Conservation (phyloP, 495 filamentous ascomycete genomes). For the Penicillium diatomitis region DNA sequence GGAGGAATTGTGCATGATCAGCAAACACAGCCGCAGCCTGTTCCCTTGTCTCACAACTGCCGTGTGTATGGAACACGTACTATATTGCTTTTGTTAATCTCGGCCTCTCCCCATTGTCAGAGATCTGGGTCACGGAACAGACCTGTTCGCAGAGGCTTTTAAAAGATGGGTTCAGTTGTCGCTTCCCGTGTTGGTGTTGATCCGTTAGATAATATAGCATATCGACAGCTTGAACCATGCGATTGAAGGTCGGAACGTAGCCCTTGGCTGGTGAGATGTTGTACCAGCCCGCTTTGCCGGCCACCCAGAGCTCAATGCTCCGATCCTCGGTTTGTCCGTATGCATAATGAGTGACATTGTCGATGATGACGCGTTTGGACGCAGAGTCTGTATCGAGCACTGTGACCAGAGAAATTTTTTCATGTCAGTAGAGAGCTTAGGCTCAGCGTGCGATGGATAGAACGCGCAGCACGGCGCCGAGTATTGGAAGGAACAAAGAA, state of each 20-base stretch:
- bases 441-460: constrained; percentile 2
- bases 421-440: constrained; percentile 16
- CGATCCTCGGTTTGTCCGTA: constrained; percentile 57
- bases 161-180: constrained; percentile 29
- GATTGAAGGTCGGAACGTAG: constrained; percentile 53
- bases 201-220: constrained; percentile 62
- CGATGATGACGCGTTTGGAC: constrained; percentile 53
- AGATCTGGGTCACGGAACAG: constrained; percentile 3
- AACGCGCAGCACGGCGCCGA: constrained; percentile 9
- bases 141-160: constrained; percentile 39
- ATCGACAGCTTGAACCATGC: constrained; percentile 60
- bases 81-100: background rate
- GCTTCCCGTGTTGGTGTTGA: constrained; percentile 29
- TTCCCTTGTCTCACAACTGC: constrained; percentile 35
- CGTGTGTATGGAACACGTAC: constrained; percentile 37
- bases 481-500: background rate
- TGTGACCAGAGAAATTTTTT: constrained; percentile 3
- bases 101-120: too few species aligned
- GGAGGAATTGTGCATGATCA: constrained; percentile 45
- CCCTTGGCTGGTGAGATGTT: constrained; percentile 52
- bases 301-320: constrained; percentile 61
- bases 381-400: constrained; percentile 40
- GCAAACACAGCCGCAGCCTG: constrained; percentile 44
- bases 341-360: constrained; percentile 54
- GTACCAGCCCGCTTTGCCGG: constrained; percentile 72